Conservation (phyloP, 2,329 filamentous ascomycete genomes). For the Ophiostoma quercus region DNA sequence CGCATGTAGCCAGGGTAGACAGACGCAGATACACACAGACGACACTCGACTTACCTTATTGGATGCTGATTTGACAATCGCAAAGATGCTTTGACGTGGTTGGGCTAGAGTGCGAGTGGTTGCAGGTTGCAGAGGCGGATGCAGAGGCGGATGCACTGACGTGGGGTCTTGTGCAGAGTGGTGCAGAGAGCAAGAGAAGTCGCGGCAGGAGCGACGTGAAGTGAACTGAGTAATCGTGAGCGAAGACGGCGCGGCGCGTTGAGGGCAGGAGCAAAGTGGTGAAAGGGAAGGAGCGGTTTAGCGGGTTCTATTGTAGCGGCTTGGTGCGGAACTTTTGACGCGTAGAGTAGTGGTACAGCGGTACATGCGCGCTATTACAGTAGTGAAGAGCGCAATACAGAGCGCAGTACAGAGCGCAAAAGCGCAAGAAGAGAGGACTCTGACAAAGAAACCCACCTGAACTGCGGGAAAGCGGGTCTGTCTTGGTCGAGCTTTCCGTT, state of each 20-base stretch:
- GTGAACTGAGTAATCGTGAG: neutral
- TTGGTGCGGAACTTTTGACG: constrained; percentile 5
- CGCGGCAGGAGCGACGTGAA: neutral
- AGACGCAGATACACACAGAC: neutral
- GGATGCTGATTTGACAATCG: neutral
- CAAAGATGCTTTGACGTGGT: neutral
- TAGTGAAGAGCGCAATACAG: no score
- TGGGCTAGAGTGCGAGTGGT: constrained; percentile 21
- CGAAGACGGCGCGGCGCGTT: neutral
- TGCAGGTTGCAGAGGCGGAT: constrained; percentile 23
- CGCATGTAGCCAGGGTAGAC: neutral
- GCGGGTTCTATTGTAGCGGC: neutral
- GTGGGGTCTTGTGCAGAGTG: constrained; percentile 26
- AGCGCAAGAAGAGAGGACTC: constrained; percentile 13
- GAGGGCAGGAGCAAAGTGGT: neutral
- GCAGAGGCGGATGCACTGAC: constrained; percentile 24
- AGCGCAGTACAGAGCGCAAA: constrained; percentile 9
- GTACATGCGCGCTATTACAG: neutral
- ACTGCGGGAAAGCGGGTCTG: constrained; percentile 28
- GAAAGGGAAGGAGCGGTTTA: constrained; percentile 13
- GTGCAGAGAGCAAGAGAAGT: constrained; percentile 18
- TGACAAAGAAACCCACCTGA: constrained; percentile 16
- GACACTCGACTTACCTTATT: constrained; percentile 3
- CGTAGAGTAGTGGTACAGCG: neutral
- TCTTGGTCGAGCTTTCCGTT: constrained; percentile 20